Percentiles rank a stretch among this genome's conserved stretches.
Evolutionary conservation across 2,329 filamentous ascomycete genomes (phyloP).

Genomic region (Phaeosphaeria sp.): DNA sequence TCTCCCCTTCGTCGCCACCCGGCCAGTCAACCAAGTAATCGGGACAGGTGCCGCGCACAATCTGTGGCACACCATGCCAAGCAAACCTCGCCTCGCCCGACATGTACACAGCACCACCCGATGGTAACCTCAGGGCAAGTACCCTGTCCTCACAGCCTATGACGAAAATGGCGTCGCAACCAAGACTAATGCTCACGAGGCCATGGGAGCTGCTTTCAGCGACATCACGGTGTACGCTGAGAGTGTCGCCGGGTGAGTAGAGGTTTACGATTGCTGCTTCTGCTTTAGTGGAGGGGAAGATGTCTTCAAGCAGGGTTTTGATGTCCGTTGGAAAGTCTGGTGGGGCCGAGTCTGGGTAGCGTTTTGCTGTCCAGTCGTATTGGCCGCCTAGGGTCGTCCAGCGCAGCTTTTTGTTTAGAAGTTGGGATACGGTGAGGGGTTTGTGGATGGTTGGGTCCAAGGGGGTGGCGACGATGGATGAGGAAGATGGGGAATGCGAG

Average conservation of each 20-base stretch:
- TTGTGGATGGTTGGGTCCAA: constrained; percentile 78
- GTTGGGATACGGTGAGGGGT: constrained; percentile 70
- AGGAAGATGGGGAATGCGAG: constrained; percentile 47
- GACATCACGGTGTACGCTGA: constrained; percentile 93
- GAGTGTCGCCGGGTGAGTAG: constrained; percentile 87
- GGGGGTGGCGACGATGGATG: constrained; percentile 53
- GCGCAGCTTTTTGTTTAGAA: constrained; percentile 80
- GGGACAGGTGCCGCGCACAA: constrained; percentile 81
- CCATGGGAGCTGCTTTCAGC: constrained; percentile 82
- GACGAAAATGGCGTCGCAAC: constrained; percentile 89
- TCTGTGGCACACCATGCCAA: constrained; percentile 94
- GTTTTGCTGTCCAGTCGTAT: constrained; percentile 92
- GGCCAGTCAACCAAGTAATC: constrained; percentile 78
- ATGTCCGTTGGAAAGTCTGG: constrained; percentile 79
- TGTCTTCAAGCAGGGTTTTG: constrained; percentile 66
- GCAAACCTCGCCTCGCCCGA: constrained; percentile 79
- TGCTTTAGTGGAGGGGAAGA: constrained; percentile 79
- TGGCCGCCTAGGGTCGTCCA: constrained; percentile 96
- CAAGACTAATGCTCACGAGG: constrained; percentile 84
- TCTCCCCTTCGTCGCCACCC: constrained; percentile 46
- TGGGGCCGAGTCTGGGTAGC: constrained; percentile 73
- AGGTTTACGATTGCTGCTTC: constrained; percentile 95
- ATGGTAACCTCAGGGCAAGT: constrained; percentile 61
- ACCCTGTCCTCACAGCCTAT: constrained; percentile 61
- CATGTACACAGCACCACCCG: constrained; percentile 93